Conservation (phyloP, 78 protist genomes). For the Salpingoeca rosetta region DNA sequence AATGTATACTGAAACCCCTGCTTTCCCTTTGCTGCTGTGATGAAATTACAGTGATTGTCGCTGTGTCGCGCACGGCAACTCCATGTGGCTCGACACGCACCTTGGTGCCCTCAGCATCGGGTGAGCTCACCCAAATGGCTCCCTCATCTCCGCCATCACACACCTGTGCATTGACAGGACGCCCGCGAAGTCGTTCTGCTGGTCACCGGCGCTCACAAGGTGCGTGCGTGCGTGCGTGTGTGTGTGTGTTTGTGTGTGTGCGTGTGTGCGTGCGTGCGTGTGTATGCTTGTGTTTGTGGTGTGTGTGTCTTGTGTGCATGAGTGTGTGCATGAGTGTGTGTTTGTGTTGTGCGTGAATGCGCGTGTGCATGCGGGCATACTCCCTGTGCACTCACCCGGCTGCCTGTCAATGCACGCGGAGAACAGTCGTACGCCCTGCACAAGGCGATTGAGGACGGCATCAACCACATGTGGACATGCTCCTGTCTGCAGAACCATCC, state of each 20-base stretch:
- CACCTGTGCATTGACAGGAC: slow-evolving; percentile 29
- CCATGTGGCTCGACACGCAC: no score
- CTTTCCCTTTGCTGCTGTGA: no score
- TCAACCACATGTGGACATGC: slow-evolving; percentile 73
- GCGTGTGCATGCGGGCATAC: neutral
- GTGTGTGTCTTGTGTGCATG: no score
- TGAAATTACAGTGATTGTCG: no score
- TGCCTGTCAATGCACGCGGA: slow-evolving; percentile 19
- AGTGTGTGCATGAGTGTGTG: no score
- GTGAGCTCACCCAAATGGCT: no score
- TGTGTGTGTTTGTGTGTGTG: neutral
- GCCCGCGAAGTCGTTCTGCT: slow-evolving; percentile 62
- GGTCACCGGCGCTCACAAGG: slow-evolving; percentile 69
- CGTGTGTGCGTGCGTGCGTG: neutral
- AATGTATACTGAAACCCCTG: no score
- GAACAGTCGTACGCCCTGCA: slow-evolving; percentile 52
- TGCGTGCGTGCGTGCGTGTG: slow-evolving; percentile 56
- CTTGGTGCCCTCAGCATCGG: no score
- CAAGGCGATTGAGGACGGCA: slow-evolving; percentile 59
- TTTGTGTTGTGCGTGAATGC: no score
- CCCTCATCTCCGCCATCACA: no score
- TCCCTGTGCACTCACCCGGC: neutral
- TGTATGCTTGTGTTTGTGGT: neutral
- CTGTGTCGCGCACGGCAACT: no score
- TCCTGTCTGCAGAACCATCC: neutral